A percentile compares a stretch with the other conserved stretches of the same genome.
Evolutionary conservation across 768 basidiomycete genomes (phyloP).

Genomic region (Pisolithus orientalis): DNA sequence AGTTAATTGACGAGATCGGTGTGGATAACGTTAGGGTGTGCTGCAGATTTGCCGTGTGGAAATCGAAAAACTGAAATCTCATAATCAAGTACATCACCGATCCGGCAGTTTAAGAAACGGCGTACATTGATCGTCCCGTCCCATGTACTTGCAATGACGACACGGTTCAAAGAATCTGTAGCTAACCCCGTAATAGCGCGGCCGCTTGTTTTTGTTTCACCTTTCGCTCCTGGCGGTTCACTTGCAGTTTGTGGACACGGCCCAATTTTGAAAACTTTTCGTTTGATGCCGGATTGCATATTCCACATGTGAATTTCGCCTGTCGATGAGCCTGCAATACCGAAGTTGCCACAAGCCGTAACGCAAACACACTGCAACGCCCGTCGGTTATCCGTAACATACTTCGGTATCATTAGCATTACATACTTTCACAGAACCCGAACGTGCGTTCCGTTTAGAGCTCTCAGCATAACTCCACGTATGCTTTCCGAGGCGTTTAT

Average conservation of each 20-base stretch:
- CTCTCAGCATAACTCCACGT: conserved; percentile 53
- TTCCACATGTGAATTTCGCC: conserved; percentile 90
- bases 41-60: conserved; percentile 76
- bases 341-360: conserved; percentile 95
- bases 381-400: background rate
- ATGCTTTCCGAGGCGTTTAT: conserved; percentile 76
- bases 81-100: background rate
- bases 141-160: conserved; percentile 76
- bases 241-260: conserved; percentile 50
- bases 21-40: conserved; percentile 64
- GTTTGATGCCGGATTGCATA: conserved; percentile 87
- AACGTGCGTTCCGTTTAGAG: conserved; percentile 38
- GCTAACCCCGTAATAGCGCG: conserved; percentile 76
- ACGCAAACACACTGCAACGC: conserved; percentile 68
- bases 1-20: conserved; percentile 56
- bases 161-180: conserved; percentile 77
- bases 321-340: conserved; percentile 74
- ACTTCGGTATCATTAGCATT: background rate
- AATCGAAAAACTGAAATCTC: conserved; percentile 82
- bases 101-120: conserved; percentile 6
- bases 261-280: conserved; percentile 71
- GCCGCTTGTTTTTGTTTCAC: conserved; percentile 36
- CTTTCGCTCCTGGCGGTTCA: conserved; percentile 35
- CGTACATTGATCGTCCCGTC: conserved; percentile 88
- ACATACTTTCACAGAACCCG: conserved; percentile 69